Conservation (phyloP, 306 rosid species). For the Vigna reflexopilosa region DNA sequence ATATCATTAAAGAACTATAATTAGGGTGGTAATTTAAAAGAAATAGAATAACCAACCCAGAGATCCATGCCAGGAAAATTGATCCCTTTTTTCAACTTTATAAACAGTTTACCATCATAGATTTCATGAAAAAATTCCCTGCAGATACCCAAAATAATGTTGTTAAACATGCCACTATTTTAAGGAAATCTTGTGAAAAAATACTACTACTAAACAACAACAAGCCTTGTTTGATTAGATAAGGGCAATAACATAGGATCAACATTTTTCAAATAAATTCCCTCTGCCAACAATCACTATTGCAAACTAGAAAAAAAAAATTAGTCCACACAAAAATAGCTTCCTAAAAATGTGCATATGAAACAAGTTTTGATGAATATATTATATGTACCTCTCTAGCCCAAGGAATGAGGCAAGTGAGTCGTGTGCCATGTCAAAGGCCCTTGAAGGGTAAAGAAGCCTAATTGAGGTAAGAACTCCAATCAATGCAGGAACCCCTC, state of each 20-base stretch:
- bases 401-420: conserved; percentile 99
- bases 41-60: too few relatives aligned
- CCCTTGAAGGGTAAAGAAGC: conserved; percentile 96
- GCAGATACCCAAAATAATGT: too few relatives aligned
- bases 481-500: conserved; percentile 94
- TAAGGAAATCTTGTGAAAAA: too few relatives aligned
- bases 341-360: not conserved
- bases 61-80: too few relatives aligned
- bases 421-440: conserved; percentile 98
- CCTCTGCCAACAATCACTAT: conserved; percentile 63
- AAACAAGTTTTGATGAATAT: not conserved
- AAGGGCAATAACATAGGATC: conserved; percentile 40
- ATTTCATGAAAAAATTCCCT: too few relatives aligned
- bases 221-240: too few relatives aligned
- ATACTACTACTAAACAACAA: too few relatives aligned
- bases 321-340: not conserved
- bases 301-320: not conserved
- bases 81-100: too few relatives aligned
- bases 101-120: too few relatives aligned
- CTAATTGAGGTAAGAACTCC: conserved; percentile 88
- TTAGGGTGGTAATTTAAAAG: too few relatives aligned
- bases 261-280: conserved; percentile 76
- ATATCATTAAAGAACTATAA: too few relatives aligned
- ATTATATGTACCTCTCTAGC: conserved; percentile 59
- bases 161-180: too few relatives aligned